A percentile compares a stretch with the other conserved stretches of the same genome.
These are phyloP conservation scores for Colletotrichum tanaceti DNA, from an alignment of 2,329 filamentous ascomycete species.

Conservation along the genomic window DNA sequence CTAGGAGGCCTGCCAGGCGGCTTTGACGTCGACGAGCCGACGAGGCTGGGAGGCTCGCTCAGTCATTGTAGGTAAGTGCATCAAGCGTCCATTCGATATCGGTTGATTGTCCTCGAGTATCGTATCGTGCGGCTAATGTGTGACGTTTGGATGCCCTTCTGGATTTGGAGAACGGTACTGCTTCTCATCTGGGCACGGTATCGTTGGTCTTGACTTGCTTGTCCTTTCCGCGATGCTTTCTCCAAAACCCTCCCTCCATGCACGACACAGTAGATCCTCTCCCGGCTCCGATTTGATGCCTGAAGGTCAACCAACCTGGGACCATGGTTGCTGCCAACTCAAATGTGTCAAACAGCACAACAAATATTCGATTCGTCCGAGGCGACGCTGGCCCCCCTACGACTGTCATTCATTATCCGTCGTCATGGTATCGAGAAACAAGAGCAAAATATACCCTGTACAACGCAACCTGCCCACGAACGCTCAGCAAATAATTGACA, in stretches of 20 bases:
- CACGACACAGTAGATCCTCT: background rate
- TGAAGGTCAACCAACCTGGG: background rate
- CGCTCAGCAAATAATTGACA: constrained; percentile 23
- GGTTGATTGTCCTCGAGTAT: background rate
- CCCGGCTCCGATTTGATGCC: background rate
- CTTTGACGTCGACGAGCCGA: background rate
- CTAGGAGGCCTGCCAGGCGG: background rate
- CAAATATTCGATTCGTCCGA: background rate
- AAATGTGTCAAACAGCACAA: background rate
- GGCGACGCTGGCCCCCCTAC: constrained; percentile 10
- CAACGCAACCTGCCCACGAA: constrained; percentile 18
- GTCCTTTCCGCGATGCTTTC: background rate
- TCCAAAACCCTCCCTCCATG: background rate
- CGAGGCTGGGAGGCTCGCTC: background rate
- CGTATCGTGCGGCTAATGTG: background rate
- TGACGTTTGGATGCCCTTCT: no score
- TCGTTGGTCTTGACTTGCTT: background rate
- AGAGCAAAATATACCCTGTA: constrained; percentile 16
- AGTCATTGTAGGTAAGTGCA: background rate
- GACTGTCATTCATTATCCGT: constrained; percentile 37
- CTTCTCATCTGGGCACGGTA: background rate
- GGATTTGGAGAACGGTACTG: background rate
- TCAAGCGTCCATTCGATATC: background rate
- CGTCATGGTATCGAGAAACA: constrained; percentile 39
- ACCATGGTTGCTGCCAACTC: background rate